phyloP scores from a whole-genome alignment of 1,284 basidiomycete species.

The Melanopsichium pennsylvanicum region DNA sequence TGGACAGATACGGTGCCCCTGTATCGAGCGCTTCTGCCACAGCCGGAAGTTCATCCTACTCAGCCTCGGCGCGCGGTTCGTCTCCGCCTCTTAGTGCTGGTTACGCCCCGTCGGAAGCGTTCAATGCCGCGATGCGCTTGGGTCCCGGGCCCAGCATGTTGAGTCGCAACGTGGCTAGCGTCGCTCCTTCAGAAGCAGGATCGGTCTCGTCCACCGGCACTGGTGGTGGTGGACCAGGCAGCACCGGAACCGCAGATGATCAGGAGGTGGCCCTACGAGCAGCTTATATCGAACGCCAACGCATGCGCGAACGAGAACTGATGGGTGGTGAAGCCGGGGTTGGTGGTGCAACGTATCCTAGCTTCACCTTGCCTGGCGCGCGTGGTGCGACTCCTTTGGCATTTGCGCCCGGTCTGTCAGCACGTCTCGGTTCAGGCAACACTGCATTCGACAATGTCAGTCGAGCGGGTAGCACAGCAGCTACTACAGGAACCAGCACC shows the following conservation, averaged over 20 bases:
- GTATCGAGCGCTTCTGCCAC: conserved; percentile 43
- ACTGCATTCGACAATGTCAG: conserved; percentile 31
- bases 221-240: conserved; percentile 33
- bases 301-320: conserved; percentile 58
- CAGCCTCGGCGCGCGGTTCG: conserved; percentile 30
- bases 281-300: conserved; percentile 56
- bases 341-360: conserved; percentile 44
- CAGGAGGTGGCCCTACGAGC: conserved; percentile 45
- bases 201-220: conserved; percentile 46
- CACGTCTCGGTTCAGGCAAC: conserved; percentile 23
- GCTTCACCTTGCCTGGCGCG: conserved; percentile 25
- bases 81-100: conserved; percentile 22
- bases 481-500: conserved; percentile 49
- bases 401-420: conserved; percentile 39
- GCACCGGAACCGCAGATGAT: conserved; percentile 44
- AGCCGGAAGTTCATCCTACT: conserved; percentile 29
- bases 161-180: conserved; percentile 44
- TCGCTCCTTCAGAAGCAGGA: conserved; percentile 55
- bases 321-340: conserved; percentile 59
- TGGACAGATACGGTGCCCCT: conserved; percentile 22
- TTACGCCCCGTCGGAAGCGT: conserved; percentile 28
- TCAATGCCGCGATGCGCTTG: conserved; percentile 24
- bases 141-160: conserved; percentile 39
- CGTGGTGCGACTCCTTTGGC: conserved; percentile 32
- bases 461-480: conserved; percentile 56